A percentile compares a stretch with the other conserved stretches of the same genome.
phyloP scores from a whole-genome alignment of 352 stramenopile genomes.

The Pythium apleroticum region DNA sequence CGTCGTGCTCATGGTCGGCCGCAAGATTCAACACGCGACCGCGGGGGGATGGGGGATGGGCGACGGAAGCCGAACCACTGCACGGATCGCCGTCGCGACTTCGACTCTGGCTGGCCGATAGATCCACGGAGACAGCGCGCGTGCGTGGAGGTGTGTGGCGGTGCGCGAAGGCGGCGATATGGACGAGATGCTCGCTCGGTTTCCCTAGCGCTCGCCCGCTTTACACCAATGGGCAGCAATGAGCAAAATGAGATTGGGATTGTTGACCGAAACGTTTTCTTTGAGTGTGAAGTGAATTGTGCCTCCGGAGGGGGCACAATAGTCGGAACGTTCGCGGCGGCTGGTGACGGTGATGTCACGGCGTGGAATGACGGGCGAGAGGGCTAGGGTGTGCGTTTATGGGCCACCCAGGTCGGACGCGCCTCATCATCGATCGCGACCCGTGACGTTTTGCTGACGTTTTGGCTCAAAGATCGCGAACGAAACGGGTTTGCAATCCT shows the following conservation, averaged over 20 bases:
- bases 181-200: slow-evolving; percentile 11
- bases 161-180: background rate
- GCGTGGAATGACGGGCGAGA: slow-evolving; percentile 6
- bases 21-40: slow-evolving; percentile 14
- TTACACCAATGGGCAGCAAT: slow-evolving; percentile 28
- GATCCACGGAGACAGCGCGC: background rate
- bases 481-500: background rate
- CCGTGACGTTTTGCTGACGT: background rate
- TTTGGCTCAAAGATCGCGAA: background rate
- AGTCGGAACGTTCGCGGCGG: slow-evolving; percentile 20
- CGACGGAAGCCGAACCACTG: no score
- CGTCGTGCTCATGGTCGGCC: slow-evolving; percentile 18
- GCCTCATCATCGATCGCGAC: background rate
- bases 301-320: slow-evolving; percentile 4
- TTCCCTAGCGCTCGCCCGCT: slow-evolving; percentile 9
- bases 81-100: background rate
- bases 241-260: slow-evolving; percentile 28
- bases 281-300: slow-evolving; percentile 13
- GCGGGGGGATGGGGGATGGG: background rate
- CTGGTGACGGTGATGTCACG: slow-evolving; percentile 22
- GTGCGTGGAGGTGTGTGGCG: background rate
- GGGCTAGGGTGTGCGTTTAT: slow-evolving; percentile 13
- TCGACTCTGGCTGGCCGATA: background rate
- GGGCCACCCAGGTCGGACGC: background rate
- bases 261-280: slow-evolving; percentile 34